Conservation (phyloP, 305 asterid genomes). For the Nicotiana rustica region DNA sequence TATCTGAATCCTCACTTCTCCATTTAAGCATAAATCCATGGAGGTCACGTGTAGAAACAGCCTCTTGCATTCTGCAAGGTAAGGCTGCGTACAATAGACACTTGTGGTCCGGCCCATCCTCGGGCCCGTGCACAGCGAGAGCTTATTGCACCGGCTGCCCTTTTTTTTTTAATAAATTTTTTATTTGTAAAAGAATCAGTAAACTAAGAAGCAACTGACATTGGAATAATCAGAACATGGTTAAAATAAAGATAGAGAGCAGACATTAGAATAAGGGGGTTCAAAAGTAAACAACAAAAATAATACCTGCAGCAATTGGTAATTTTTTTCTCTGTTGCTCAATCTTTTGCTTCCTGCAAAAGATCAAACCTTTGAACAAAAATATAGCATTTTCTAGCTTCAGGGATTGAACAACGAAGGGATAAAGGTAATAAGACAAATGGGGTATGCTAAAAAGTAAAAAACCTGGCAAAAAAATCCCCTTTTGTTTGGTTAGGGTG, state of each 20-base stretch:
- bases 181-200: not conserved
- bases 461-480: conserved; percentile 56
- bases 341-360: conserved; percentile 65
- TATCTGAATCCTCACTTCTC: no score
- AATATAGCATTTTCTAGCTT: not conserved
- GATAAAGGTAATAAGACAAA: not conserved
- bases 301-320: conserved; percentile 80
- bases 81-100: no score
- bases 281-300: not conserved
- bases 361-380: not conserved
- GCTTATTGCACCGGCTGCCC: no score
- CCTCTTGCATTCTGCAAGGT: no score
- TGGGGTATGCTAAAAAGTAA: conserved; percentile 6
- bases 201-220: not conserved
- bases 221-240: not conserved
- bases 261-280: not conserved
- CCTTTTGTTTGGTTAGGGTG: conserved; percentile 40
- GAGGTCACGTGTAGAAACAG: no score
- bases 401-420: not conserved
- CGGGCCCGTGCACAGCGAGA: no score
- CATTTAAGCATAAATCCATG: no score
- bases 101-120: no score
- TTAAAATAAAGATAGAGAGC: not conserved
- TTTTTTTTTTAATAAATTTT: no score
- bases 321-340: conserved; percentile 73